Evolutionary conservation across 1,284 basidiomycete species (phyloP), one percentile per base, ranked within the genome.

Genomic region (Malassezia caprae): DNA sequence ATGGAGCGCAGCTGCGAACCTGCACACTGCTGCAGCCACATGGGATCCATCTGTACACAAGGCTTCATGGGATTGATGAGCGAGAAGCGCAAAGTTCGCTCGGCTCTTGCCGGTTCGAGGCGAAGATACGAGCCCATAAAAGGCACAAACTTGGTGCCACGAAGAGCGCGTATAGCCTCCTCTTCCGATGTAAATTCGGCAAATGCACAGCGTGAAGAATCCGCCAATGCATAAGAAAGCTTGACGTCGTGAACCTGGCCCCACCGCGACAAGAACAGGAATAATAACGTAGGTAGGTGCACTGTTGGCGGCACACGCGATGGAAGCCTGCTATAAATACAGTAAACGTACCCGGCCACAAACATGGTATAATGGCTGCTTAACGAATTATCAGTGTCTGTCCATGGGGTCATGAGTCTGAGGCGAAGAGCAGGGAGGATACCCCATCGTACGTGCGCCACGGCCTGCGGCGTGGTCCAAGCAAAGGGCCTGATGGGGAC

Each of bases 1-100:
- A 28, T 45, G 28, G 26, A 10, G 28, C n/a, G 43, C 28, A 21
- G 43, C 21, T 19, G 23, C 13, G 30, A n/a, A 13, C 3, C 1
- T 35, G 23, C 19, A 23, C 2, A 11, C 13, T 27, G 19, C 10
- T 17, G 45, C 12, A n/a, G 32, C 45, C 30, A 35, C 23, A 47
- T 17, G 12, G 32, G 24, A 17, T 48, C 15, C 19, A 39, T 26
- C 3, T 28, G 23, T 10, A 48, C 35, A 10, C 3, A 27, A 7
- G 15, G 39, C 13, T 24, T 21, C 17, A 3, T 31, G 2, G 42
- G 11, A 17, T 40, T 17, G 12, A 39, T n/a, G n/a, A 24, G 37
- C 21, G 48, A 42, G 17, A 53, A 48, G 10, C 46, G 52, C 31
- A 53, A 4, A 1, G 45, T 53, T 8, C 43, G 37, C 4, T 48